Percentiles rank a stretch among this genome's conserved stretches.
Evolutionary conservation across 495 filamentous ascomycete species (phyloP).

Genomic region (Xylaria castorea): DNA sequence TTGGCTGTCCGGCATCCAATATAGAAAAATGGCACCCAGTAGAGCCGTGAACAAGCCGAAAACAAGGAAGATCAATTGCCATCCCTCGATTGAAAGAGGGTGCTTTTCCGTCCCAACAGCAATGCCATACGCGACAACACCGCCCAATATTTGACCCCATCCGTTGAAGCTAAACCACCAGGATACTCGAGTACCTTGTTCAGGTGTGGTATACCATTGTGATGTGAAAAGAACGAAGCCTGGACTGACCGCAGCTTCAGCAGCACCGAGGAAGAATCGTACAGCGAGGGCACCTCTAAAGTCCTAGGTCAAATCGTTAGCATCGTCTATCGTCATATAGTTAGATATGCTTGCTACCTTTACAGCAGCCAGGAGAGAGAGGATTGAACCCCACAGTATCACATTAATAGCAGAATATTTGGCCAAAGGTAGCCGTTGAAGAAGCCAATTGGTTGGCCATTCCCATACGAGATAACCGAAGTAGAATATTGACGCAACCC

Average conservation of each 20-base stretch:
- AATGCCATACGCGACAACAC: conserved; percentile 69
- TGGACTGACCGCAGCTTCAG: conserved; percentile 68
- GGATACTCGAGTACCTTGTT: conserved; percentile 63
- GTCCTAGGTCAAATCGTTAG: conserved; percentile 32
- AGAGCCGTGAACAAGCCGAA: conserved; percentile 66
- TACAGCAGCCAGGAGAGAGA: conserved; percentile 60
- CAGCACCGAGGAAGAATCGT: conserved; percentile 66
- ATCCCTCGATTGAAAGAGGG: conserved; percentile 62
- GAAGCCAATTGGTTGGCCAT: conserved; percentile 66
- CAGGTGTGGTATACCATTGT: conserved; percentile 68
- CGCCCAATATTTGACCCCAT: conserved; percentile 66
- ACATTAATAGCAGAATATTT: conserved; percentile 65
- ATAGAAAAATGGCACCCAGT: conserved; percentile 66
- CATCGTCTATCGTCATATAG: neutral
- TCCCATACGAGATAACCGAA: conserved; percentile 72
- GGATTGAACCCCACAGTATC: conserved; percentile 63
- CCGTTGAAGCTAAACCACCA: conserved; percentile 73
- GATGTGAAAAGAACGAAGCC: conserved; percentile 68
- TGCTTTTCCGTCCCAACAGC: conserved; percentile 61
- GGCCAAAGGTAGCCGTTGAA: conserved; percentile 64
- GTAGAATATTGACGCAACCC: conserved; percentile 58
- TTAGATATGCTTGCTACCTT: conserved; percentile 24
- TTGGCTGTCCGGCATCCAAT: conserved; percentile 72
- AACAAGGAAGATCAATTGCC: conserved; percentile 74
- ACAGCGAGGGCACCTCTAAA: conserved; percentile 59